Conservation (phyloP, 306 rosid genomes). For the Senna tora region DNA sequence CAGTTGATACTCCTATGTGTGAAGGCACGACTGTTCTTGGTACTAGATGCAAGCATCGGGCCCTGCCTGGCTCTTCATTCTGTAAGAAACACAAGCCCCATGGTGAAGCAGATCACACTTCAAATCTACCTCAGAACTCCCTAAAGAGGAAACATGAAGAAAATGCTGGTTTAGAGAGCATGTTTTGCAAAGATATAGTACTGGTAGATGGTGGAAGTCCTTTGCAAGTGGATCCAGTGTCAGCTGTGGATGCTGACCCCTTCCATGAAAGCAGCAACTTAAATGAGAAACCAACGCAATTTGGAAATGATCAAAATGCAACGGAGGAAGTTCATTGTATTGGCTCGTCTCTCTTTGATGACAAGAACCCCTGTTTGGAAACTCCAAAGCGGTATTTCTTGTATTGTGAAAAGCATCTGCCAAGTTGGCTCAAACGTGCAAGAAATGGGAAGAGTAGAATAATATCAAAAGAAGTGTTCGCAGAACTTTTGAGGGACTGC, state of each 20-base stretch:
- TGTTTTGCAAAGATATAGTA: slow-evolving; percentile 56
- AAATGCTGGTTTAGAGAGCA: slow-evolving; percentile 51
- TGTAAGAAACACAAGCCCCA: slow-evolving; percentile 92
- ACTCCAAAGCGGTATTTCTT: slow-evolving; percentile 75
- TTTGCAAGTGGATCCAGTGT: slow-evolving; percentile 60
- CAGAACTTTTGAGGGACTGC: slow-evolving; percentile 82
- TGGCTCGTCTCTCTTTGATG: slow-evolving; percentile 68
- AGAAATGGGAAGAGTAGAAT: slow-evolving; percentile 98
- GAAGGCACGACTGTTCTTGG: slow-evolving; percentile 99
- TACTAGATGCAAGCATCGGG: slow-evolving; percentile 89
- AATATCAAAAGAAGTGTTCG: slow-evolving; percentile 86
- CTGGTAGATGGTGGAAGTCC: slow-evolving; percentile 59
- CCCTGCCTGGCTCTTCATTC: slow-evolving; percentile 72
- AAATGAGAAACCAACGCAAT: slow-evolving; percentile 49
- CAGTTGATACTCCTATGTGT: slow-evolving; percentile 81
- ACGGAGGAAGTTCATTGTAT: slow-evolving; percentile 60
- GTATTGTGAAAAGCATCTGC: slow-evolving; percentile 91
- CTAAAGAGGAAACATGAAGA: slow-evolving; percentile 75
- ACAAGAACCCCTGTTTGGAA: slow-evolving; percentile 72
- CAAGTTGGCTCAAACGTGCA: slow-evolving; percentile 99
- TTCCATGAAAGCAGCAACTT: slow-evolving; percentile 45
- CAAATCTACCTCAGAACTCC: slow-evolving; percentile 49
- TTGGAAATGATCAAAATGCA: slow-evolving; percentile 48
- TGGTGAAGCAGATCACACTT: slow-evolving; percentile 50
- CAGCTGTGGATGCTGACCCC: slow-evolving; percentile 49